These are phyloP conservation scores for Diutina siamensis DNA, from an alignment of 1,139 yeast species.

Conservation along the genomic window DNA sequence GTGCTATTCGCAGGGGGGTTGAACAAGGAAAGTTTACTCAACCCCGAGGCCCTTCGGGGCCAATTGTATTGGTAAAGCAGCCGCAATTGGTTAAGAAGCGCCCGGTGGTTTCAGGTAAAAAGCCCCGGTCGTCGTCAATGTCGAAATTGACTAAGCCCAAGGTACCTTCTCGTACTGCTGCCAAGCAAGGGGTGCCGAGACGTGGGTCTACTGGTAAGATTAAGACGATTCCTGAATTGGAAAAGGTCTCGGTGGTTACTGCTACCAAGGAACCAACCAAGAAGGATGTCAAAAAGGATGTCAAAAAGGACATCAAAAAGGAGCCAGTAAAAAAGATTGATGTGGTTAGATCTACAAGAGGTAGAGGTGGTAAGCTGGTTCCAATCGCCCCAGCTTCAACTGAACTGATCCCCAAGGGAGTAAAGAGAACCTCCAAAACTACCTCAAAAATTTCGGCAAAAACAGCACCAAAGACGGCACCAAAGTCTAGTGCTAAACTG, in stretches of 20 bases:
- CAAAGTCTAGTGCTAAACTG: too few relatives aligned
- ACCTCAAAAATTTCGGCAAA: background rate
- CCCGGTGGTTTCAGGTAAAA: conserved; percentile 13
- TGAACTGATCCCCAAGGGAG: background rate
- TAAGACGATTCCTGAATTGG: conserved; percentile 8
- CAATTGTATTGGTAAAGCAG: conserved; percentile 47
- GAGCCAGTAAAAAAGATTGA: too few relatives aligned
- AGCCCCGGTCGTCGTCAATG: conserved; percentile 4
- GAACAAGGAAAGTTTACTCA: conserved; percentile 65
- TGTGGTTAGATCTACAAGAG: too few relatives aligned
- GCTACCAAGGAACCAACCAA: conserved; percentile 8
- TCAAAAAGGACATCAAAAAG: too few relatives aligned
- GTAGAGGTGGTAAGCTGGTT: too few relatives aligned
- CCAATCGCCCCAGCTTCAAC: too few relatives aligned
- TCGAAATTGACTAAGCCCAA: conserved; percentile 6
- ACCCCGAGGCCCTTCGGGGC: conserved; percentile 82
- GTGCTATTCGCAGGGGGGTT: conserved; percentile 75
- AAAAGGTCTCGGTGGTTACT: conserved; percentile 7
- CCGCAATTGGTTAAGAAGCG: conserved; percentile 13
- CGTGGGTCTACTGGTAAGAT: conserved; percentile 4
- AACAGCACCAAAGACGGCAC: too few relatives aligned
- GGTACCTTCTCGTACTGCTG: conserved; percentile 13
- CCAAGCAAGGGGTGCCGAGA: conserved; percentile 10
- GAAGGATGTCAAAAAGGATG: background rate
- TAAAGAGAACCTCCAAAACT: background rate